Evolutionary conservation across 768 basidiomycete species (phyloP).

Genomic region (Amanita rimosa): DNA sequence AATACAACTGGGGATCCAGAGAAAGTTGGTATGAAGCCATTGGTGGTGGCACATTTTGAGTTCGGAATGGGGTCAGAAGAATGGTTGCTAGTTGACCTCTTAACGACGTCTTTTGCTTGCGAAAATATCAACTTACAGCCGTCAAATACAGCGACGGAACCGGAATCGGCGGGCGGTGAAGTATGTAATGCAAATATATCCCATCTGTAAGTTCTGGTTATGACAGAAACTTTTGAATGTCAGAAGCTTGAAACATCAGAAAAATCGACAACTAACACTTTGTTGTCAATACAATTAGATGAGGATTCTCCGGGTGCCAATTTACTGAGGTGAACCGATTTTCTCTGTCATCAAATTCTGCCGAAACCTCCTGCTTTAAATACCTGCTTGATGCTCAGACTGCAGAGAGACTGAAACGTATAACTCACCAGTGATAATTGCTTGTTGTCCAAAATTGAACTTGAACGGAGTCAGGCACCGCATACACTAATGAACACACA

Average conservation of each 20-base stretch:
- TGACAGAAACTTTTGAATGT: conserved; percentile 30
- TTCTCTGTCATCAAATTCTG: conserved; percentile 19
- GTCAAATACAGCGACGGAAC: conserved; percentile 81
- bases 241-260: background rate
- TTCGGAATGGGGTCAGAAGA: conserved; percentile 86
- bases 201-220: conserved; percentile 63
- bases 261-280: conserved; percentile 31
- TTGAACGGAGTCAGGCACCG: conserved; percentile 15
- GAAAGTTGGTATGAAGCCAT: conserved; percentile 63
- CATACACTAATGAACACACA: background rate
- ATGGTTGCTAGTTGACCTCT: conserved; percentile 38
- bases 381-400: conserved; percentile 41
- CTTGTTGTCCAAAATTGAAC: conserved; percentile 93
- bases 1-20: conserved; percentile 14
- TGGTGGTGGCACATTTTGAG: conserved; percentile 96
- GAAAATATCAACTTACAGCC: conserved; percentile 47
- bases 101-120: conserved; percentile 1
- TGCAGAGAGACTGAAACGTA: background rate
- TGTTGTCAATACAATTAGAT: conserved; percentile 57
- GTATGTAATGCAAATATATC: conserved; percentile 59
- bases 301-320: conserved; percentile 83
- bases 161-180: conserved; percentile 61
- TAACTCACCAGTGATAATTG: conserved; percentile 82
- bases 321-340: conserved; percentile 57
- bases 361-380: conserved; percentile 79